phyloP scores from a whole-genome alignment of 805 yeast species.

The Lipomyces oligophaga region DNA sequence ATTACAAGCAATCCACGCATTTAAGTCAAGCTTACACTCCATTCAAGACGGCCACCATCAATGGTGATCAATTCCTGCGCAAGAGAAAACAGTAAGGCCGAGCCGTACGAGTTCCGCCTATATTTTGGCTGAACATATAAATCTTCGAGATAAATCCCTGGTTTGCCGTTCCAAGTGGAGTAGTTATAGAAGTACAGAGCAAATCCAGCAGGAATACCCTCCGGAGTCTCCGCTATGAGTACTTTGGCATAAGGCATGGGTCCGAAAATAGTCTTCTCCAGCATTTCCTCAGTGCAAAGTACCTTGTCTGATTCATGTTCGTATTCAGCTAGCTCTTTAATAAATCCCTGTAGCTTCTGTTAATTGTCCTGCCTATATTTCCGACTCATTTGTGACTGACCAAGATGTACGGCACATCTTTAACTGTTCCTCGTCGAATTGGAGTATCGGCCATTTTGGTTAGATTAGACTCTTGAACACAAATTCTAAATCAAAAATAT shows the following conservation, averaged over 20 bases:
- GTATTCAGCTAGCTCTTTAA: conserved; percentile 24
- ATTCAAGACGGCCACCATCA: conserved; percentile 28
- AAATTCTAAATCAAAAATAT: too few species aligned
- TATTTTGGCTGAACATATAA: conserved; percentile 26
- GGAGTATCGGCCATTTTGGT: too few species aligned
- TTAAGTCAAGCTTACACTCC: conserved; percentile 26
- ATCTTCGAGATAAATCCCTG: conserved; percentile 29
- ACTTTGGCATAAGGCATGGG: conserved; percentile 20
- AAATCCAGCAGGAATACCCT: conserved; percentile 36
- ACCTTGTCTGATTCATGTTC: conserved; percentile 26
- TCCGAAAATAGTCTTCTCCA: conserved; percentile 20
- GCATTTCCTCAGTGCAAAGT: conserved; percentile 24
- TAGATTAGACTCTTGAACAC: too few species aligned
- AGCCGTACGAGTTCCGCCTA: conserved; percentile 19
- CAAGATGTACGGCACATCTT: conserved; percentile 25
- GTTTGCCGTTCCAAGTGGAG: conserved; percentile 30
- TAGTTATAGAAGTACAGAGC: conserved; percentile 30
- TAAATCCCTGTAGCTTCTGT: conserved; percentile 9
- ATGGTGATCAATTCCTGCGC: conserved; percentile 23
- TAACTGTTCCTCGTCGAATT: conserved; percentile 22
- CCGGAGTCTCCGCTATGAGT: conserved; percentile 24
- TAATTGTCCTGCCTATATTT: background rate
- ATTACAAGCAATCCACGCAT: background rate
- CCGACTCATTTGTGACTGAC: conserved; percentile 1
- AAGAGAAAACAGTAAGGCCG: conserved; percentile 23